Base-by-base conservation (phyloP, 495 filamentous ascomycete genomes). In the Neurospora sp. region DNA sequence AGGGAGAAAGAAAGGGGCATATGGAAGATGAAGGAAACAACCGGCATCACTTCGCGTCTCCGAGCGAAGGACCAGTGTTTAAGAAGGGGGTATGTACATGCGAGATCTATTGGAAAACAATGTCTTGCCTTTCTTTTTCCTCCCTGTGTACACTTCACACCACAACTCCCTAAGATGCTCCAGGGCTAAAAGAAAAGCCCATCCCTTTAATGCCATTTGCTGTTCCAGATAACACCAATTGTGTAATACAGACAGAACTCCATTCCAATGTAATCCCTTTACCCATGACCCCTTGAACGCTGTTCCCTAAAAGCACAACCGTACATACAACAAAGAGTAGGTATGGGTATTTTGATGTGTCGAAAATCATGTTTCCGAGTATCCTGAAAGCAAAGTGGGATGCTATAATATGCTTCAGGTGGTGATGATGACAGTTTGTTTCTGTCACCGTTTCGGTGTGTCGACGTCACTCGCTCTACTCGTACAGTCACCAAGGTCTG, bases 301-400 rank as follows among this genome's bases (percentile, higher is more conserved):
- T 35, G 12, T 31, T 66, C 54, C 54, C 54, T 35, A 66, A 66
- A 66, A 66, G 27, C 54, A 66, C 14, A 66, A 31, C 27, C 54
- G 12, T 18, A 70, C 72, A 66, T 74, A 44, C 38, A 72, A 46
- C 72, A 70, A 23, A 31, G 71, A 16, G 54, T 66, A 66, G 54
- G 54, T 66, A 35, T 66, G 54, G 54, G 27, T 35, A 66, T 35
- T 35, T 66, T 66, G 54, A 66, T 66, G 54, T 35, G 27, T 18
- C 54, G 54, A 66, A 66, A 35, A 66, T 18, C 54, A 66, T 77
- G 39, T 44, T 74, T 73, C 27, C 71, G 23, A 48, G 71, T 78
- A 78, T 78, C 77, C 77, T 78, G 74, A 77, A 77, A 74, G 77
- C 75, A 75, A 70, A 40, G 44, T 75, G 69, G 40, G 35, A 66